Conservation (phyloP, 192 early-diverging fungal species). For the Mortierella antarctica region DNA sequence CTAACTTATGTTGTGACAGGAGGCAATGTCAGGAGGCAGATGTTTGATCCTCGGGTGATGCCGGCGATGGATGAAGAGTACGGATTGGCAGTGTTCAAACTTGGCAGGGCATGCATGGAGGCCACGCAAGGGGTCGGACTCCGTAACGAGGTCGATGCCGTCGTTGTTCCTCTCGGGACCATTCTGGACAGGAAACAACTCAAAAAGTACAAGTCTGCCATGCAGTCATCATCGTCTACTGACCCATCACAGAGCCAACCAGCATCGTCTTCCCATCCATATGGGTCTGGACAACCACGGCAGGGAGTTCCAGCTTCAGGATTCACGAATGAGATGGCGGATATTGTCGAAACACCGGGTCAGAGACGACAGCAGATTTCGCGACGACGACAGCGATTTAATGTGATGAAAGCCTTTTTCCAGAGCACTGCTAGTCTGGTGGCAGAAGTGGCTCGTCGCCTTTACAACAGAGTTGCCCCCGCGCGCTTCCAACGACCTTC, state of each 20-base stretch:
- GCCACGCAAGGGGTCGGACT: slow-evolving; percentile 56
- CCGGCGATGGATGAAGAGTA: slow-evolving; percentile 56
- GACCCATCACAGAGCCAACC: slow-evolving; percentile 1
- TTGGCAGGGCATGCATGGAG: slow-evolving; percentile 60
- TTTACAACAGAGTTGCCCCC: slow-evolving; percentile 35
- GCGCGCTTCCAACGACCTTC: slow-evolving; percentile 14
- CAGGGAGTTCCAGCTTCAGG: slow-evolving; percentile 1
- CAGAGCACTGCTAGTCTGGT: slow-evolving; percentile 29
- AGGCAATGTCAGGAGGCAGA: slow-evolving; percentile 56
- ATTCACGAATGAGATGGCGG: slow-evolving; percentile 40
- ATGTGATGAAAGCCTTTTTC: slow-evolving; percentile 40
- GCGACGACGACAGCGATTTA: slow-evolving; percentile 22
- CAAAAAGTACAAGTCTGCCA: background rate
- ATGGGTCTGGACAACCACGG: background rate
- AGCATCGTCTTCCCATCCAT: slow-evolving; percentile 5
- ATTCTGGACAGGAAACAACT: slow-evolving; percentile 43
- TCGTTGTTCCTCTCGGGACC: slow-evolving; percentile 55
- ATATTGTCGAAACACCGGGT: slow-evolving; percentile 29
- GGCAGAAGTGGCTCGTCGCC: slow-evolving; percentile 2
- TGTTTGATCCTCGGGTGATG: slow-evolving; percentile 57
- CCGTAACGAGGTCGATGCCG: slow-evolving; percentile 56
- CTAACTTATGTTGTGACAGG: slow-evolving; percentile 55
- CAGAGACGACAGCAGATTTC: slow-evolving; percentile 29
- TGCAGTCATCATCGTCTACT: background rate
- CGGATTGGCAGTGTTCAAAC: slow-evolving; percentile 57